Evolutionary conservation across 2,329 filamentous ascomycete species (phyloP), one percentile per base, ranked within the genome.

Genomic region (Cordyceps javanica): DNA sequence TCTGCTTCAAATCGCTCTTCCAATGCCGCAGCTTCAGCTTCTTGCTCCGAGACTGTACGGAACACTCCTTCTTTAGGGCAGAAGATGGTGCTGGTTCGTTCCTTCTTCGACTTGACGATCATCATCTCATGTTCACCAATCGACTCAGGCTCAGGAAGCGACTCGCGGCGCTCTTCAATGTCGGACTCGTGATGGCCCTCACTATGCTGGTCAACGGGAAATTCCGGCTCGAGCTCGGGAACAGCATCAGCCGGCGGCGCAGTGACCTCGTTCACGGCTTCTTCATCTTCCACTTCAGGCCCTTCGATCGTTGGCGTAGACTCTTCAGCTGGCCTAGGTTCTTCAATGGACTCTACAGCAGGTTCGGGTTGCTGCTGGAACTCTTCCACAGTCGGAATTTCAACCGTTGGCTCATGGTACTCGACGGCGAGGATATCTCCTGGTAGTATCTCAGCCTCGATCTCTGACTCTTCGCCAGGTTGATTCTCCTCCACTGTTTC

Each of bases 41-140:
- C 79, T 59, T 79, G 72, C 62, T 82, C 77, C 1, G 82, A 82
- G 45, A 85, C 72, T 2, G 82, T 83, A 49, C 81, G 79, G 67
- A 87, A 86, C 56, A 83, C 81, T 49, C 84, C 87, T 65, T 87
- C 78, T 19, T 80, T 78, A 5, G 85, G 82, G 13, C 83, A 79
- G 63, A 87, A 82, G 55, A 85, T 77, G 38, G 79, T 81, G 65
- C 75, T 81, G 26, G 67, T 79, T 62, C 74, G 73, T 64, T 69
- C 76, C 54, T 74, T 72, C 56, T 66, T 72, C 11, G 70, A 67
- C 60, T 64, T 71, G 38, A 68, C 60, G 34, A 60, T 45, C 1
- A 56, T 26, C 3, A 46, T 54, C 36, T 63, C 62, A 60, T 61
- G 49, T 19, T 54, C 49, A 25, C 23, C 32, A 3, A 48, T 16